Evolutionary conservation across 2,329 filamentous ascomycete genomes (phyloP).

Genomic region (Fusarium begoniae): DNA sequence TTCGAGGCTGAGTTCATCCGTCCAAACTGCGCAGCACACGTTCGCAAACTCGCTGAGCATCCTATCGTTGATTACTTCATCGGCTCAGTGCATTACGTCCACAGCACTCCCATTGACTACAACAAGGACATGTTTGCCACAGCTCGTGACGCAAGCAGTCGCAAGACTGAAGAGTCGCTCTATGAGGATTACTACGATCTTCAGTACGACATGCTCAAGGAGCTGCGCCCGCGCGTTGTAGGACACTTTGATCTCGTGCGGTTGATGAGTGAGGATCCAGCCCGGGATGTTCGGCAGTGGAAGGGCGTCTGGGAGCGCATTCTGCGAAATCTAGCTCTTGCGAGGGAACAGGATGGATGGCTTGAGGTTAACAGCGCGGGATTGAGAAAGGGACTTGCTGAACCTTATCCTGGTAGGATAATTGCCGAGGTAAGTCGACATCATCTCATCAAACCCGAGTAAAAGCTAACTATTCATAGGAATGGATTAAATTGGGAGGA

Average conservation of each 20-base stretch:
- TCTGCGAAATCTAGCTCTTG: constrained; percentile 75
- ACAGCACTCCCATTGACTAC: constrained; percentile 89
- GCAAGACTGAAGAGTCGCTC: constrained; percentile 72
- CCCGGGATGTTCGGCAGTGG: constrained; percentile 66
- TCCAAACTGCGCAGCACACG: constrained; percentile 65
- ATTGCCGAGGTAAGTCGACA: constrained; percentile 74
- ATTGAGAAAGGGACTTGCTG: constrained; percentile 86
- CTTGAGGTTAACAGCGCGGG: constrained; percentile 91
- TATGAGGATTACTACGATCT: constrained; percentile 89
- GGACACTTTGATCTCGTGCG: constrained; percentile 95
- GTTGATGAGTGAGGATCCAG: constrained; percentile 76
- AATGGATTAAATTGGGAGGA: constrained; percentile 77
- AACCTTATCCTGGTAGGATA: constrained; percentile 85
- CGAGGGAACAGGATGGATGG: constrained; percentile 79
- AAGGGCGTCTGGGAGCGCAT: constrained; percentile 77
- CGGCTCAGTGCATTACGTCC: constrained; percentile 90
- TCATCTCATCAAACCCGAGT: not conserved
- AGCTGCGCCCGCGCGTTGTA: constrained; percentile 78
- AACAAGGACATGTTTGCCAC: constrained; percentile 72
- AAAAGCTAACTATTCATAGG: constrained; percentile 53
- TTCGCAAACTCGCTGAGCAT: constrained; percentile 67
- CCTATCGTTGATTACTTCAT: constrained; percentile 87
- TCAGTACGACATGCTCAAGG: constrained; percentile 81
- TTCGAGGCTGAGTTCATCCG: constrained; percentile 97
- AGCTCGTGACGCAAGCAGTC: constrained; percentile 47